Evolutionary conservation across 106 monocot genomes (phyloP), one percentile per base, ranked within the genome.

Genomic region (Acanthochlamys bracteata): DNA sequence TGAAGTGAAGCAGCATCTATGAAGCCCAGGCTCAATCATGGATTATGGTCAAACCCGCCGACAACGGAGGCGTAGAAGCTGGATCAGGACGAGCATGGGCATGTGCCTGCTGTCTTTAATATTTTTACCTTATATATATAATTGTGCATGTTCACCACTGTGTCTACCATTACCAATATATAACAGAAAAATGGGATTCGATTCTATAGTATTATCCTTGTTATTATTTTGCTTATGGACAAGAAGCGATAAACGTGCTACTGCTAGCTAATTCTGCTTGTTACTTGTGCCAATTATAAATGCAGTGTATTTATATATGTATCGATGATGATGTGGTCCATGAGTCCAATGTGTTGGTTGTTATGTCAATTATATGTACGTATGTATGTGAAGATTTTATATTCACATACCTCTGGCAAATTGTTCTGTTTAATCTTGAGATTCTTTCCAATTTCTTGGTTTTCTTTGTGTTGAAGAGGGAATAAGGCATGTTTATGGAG

Each of bases 181-280:
- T 41, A 26, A 25, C 61, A 61, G 61, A 40, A 61, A 56, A 3
- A 33, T 33, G 33, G 33, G 33, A 33, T 33, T 33, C 33, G 33
- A 33, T 33, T 3, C 33, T 33, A 33, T 33, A 33, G 1, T 33
- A 33, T 6, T 1, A 33, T 6, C 33, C 6, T 33, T 9, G 69
- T 47, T 24, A 60, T 54, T 71, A 24, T 61, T 73, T 72, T 73
- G 73, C 65, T 70, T 69, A 59, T 76, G 64, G 17, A 66, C 56
- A 68, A 73, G 72, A 82, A 77, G 59, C 65, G 73, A 73, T 74
- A 69, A 73, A 69, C 67, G 71, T 33, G 55, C 58, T 39, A 1
- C 55, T 56, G 55, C 61, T 61, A 40, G 41, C 45, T 60, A 19
- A 43, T 25, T 41, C 63, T 64, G 41, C 39, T 6, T 33, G 33